Evolutionary conservation across 1,139 yeast species (phyloP).

Genomic region (Magnusiomyces fungicola): DNA sequence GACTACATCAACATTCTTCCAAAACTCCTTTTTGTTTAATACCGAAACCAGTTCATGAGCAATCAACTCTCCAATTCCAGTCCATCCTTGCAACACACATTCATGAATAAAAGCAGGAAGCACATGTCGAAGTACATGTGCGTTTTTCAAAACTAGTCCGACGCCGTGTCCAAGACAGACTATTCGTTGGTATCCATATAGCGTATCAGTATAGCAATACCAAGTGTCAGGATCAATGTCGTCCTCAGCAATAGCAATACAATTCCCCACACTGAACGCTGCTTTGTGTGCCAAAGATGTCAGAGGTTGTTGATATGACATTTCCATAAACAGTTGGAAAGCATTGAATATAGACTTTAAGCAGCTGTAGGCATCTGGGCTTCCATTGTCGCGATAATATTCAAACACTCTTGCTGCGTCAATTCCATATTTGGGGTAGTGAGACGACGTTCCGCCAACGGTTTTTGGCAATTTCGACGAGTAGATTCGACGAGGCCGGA

Average conservation of each 20-base stretch:
- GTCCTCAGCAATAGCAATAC: neutral
- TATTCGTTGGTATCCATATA: neutral
- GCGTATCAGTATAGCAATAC: constrained; percentile 2
- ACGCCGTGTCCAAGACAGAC: constrained; percentile 2
- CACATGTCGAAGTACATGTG: neutral
- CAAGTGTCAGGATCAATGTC: neutral
- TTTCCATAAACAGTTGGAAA: constrained; percentile 1
- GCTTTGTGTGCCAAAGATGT: neutral
- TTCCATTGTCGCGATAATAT: neutral
- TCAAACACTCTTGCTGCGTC: neutral
- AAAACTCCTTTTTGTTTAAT: neutral
- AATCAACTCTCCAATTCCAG: neutral
- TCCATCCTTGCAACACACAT: neutral
- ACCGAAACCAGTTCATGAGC: neutral
- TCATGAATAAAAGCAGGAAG: constrained; percentile 4
- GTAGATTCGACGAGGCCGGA: neutral
- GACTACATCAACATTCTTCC: neutral
- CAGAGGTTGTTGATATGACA: neutral
- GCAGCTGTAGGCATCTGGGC: neutral
- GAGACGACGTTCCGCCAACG: too few species aligned
- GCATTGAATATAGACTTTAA: neutral
- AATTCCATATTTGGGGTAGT: neutral
- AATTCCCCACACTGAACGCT: constrained; percentile 1
- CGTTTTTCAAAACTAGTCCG: constrained; percentile 4
- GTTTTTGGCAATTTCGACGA: too few species aligned